Evolutionary conservation across 2,329 filamentous ascomycete species (phyloP).

Genomic region (Botrytis pseudocinerea): DNA sequence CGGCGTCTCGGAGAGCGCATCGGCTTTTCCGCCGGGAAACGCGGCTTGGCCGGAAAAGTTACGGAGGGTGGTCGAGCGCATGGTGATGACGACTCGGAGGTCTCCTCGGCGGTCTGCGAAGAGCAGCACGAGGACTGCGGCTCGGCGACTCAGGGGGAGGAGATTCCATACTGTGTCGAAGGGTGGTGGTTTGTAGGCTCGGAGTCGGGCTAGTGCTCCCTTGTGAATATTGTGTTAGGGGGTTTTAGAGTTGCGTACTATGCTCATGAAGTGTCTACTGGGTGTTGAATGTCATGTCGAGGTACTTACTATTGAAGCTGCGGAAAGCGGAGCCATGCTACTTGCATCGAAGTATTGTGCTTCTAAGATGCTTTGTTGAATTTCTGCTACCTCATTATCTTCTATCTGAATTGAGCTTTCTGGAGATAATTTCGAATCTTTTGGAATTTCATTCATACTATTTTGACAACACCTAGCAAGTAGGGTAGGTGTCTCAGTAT

Average conservation of each 20-base stretch:
- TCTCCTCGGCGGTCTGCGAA: slow-evolving; percentile 84
- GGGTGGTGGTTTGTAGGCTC: slow-evolving; percentile 60
- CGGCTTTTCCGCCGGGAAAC: slow-evolving; percentile 76
- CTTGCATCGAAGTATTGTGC: slow-evolving; percentile 40
- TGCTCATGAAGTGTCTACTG: neutral
- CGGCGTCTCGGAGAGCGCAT: slow-evolving; percentile 57
- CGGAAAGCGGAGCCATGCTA: slow-evolving; percentile 40
- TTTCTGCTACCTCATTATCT: slow-evolving; percentile 38
- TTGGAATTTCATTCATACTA: neutral
- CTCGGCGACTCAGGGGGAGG: slow-evolving; percentile 65
- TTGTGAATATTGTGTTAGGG: slow-evolving; percentile 18
- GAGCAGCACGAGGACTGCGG: slow-evolving; percentile 83
- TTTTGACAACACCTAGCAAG: neutral
- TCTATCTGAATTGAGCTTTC: slow-evolving; percentile 33
- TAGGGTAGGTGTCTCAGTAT: neutral
- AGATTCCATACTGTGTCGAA: slow-evolving; percentile 61
- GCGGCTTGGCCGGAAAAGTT: slow-evolving; percentile 84
- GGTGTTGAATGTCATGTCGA: neutral
- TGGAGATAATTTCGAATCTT: neutral
- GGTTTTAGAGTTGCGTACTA: too few relatives aligned
- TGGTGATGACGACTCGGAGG: slow-evolving; percentile 69
- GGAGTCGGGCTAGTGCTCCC: slow-evolving; percentile 54
- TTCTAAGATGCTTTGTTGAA: slow-evolving; percentile 38
- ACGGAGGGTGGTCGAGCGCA: slow-evolving; percentile 63
- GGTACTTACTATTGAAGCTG: slow-evolving; percentile 36